Base-by-base conservation (phyloP, 2,329 filamentous ascomycete species). In the Alternaria longipes region DNA sequence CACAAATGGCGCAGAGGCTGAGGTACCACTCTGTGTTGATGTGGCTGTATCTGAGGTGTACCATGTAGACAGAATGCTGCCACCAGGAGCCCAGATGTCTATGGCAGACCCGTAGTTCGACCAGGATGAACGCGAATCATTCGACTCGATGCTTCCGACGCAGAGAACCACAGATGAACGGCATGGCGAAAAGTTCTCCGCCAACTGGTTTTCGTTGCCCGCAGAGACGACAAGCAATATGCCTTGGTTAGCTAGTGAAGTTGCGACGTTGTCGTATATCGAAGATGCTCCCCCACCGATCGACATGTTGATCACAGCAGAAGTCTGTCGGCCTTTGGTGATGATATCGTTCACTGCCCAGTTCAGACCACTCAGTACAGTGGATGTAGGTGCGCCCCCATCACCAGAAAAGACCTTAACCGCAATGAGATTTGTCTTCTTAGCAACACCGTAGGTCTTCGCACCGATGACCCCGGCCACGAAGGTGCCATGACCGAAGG, bases 1-100 rank as follows among this genome's bases (percentile, higher is more conserved):
- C 55, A 91, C 84, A 74, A 91, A 89, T 1, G 90, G 90, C 12
- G 85, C 84, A 26, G 90, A 88, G 87, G 89, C 89, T 36, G 84
- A 87, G 6, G 88, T 90, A 34, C 88, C 88, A 14, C 81, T 84
- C 67, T 87, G 81, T 36, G 72, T 81, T 51, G 77, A 78, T 74
- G 65, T 72, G 1, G 68, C 69, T 8, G 54, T 83, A 26, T 84
- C 80, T 16, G 78, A 84, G 32, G 74, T 78, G 54, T 73, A 71
- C 46, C 81, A 86, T 14, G 86, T 78, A 62, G 81, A 84, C 0
- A 80, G 68, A 34, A 82, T 70, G 12, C 65, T 63, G 8, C 72
- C 74, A 5, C 79, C 79, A 3, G 79, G 68, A 11, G 77, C 79
- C 52, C 76, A 80, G 44, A 81, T 71, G 34, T 80, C 75, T 42